Evolutionary conservation across 2,329 filamentous ascomycete genomes (phyloP), one percentile per base, ranked within the genome.

Genomic region (Fusarium cyanostomum): DNA sequence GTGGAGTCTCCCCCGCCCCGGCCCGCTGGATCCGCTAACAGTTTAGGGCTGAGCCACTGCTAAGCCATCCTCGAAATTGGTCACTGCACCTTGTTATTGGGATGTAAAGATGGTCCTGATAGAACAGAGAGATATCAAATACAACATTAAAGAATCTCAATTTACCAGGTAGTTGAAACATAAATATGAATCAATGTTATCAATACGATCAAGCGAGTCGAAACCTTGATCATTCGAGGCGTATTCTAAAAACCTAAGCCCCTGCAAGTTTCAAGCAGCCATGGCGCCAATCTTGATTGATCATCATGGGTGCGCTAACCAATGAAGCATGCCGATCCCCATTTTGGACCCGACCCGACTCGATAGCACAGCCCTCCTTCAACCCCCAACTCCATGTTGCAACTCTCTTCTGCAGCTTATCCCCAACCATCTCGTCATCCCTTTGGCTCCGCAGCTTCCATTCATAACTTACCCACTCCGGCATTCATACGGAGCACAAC

Each of bases 1-100:
- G 56, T 64, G 61, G 61, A 56, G 46, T 46, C 30, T 45, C 24
- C 56, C 9, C 61, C 42, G 51, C 56, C 43, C 61, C 61, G 57
- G 51, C 49, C 56, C 31, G 46, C 42, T 52, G 45, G 56, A 46
- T 59, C 56, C 48, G 28, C 52, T 62, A 46, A 24, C 46, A 16
- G 18, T 33, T 57, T 44, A 56, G 44, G 52, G 50, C 50, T 57
- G 60, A 64, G 42, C 59, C 55, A 49, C 35, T 26, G 31, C 61
- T 51, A 28, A 65, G 62, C 46, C 56, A 38, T 33, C 53, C 30
- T 31, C 16, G 15, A n/a, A 24, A n/a, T 16, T 43, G 38, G 46
- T 5, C 35, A 27, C 26, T 21, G 24, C n/a, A 42, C 21, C 21
- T 39, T 16, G 35, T 24, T 39, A 6, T 24, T 28, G n/a, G n/a